Conservation (phyloP, 2,329 filamentous ascomycete genomes). For the Penicillium sp. region DNA sequence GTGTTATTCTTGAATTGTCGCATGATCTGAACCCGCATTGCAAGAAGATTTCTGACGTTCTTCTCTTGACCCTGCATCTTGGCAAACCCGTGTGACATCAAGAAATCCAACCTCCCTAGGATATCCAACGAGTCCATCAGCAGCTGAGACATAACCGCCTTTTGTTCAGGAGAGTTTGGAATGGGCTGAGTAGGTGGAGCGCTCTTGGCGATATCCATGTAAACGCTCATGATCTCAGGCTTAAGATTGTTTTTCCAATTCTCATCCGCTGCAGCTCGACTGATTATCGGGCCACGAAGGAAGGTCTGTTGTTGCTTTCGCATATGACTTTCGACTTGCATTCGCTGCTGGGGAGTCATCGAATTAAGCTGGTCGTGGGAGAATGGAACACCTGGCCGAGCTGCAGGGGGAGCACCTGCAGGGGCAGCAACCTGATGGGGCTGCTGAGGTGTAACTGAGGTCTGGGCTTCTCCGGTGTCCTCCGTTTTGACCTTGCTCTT, state of each 20-base stretch:
- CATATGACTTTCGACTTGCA: constrained; percentile 37
- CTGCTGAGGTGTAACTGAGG: constrained; percentile 37
- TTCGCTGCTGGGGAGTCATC: constrained; percentile 44
- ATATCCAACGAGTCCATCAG: constrained; percentile 43
- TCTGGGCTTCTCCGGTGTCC: constrained; percentile 46
- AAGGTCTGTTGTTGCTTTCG: constrained; percentile 35
- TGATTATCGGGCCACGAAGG: constrained; percentile 29
- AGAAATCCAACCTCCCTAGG: constrained; percentile 43
- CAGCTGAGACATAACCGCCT: constrained; percentile 39
- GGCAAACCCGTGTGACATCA: constrained; percentile 39
- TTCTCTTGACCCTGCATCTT: constrained; percentile 43
- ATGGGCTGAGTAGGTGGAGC: constrained; percentile 33
- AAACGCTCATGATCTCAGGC: constrained; percentile 39
- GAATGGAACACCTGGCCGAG: constrained; percentile 18
- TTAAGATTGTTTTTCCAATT: constrained; percentile 39
- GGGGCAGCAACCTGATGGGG: constrained; percentile 21
- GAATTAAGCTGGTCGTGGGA: constrained; percentile 39
- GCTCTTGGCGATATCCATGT: constrained; percentile 38
- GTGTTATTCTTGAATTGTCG: constrained; percentile 44
- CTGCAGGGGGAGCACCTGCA: constrained; percentile 19
- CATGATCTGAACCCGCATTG: constrained; percentile 46
- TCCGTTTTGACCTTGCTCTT: constrained; percentile 47
- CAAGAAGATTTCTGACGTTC: constrained; percentile 36
- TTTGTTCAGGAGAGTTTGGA: constrained; percentile 39
- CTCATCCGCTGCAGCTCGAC: constrained; percentile 37